Conservation (phyloP, 169 alveolate species). For the Eimeria sp. region DNA sequence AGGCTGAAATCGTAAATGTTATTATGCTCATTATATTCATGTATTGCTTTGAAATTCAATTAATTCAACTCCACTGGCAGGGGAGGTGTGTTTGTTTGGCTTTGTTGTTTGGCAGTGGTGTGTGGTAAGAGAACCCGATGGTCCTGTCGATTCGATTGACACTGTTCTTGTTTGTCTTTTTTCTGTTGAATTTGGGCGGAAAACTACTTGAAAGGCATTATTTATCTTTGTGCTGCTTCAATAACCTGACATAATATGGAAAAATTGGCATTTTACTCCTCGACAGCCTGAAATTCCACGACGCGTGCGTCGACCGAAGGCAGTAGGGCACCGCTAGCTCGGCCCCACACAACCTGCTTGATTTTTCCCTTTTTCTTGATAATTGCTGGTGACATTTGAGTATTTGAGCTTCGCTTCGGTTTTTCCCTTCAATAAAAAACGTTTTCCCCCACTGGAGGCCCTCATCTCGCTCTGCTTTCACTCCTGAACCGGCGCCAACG, state of each 20-base stretch:
- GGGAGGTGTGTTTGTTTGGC: too few species aligned
- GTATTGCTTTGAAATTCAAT: too few species aligned
- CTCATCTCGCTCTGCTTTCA: background rate
- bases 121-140: background rate
- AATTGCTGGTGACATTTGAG: background rate
- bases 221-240: background rate
- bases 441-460: background rate
- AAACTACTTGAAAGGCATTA: background rate
- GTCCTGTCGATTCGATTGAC: background rate
- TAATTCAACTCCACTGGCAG: too few species aligned
- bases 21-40: too few species aligned
- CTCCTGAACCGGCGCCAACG: background rate
- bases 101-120: background rate
- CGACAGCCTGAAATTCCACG: background rate
- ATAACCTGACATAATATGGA: background rate
- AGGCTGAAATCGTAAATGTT: too few species aligned
- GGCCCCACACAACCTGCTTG: slow-evolving; percentile 1
- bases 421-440: background rate
- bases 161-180: background rate
- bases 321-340: slow-evolving; percentile 43
- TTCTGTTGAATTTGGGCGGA: background rate
- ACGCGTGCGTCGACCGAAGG: background rate
- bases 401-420: background rate
- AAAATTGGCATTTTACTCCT: background rate
- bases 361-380: background rate